These are phyloP conservation scores for Serpula lacrymans DNA, from an alignment of 768 basidiomycete genomes.

Conservation along the genomic window DNA sequence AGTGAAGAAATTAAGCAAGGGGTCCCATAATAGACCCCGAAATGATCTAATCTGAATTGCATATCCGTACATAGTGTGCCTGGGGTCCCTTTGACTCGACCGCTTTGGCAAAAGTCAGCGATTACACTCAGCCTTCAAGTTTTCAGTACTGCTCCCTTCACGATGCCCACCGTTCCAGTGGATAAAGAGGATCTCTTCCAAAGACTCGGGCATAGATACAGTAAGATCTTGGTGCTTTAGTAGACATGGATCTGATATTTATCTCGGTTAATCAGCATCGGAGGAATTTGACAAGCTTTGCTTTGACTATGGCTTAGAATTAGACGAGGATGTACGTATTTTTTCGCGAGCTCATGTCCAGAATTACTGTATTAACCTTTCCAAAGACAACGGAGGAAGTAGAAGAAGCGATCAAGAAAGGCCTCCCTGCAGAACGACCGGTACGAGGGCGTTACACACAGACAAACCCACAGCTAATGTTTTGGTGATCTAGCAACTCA, in stretches of 20 bases:
- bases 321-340: conserved; percentile 90
- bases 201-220: conserved; percentile 77
- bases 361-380: not conserved
- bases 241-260: conserved; percentile 11
- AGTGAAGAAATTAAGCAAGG: conserved; percentile 4
- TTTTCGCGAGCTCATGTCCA: not conserved
- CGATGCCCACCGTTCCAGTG: conserved; percentile 93
- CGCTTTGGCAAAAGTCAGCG: conserved; percentile 8
- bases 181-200: conserved; percentile 95
- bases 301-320: conserved; percentile 96
- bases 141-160: conserved; percentile 1
- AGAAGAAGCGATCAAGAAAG: conserved; percentile 76
- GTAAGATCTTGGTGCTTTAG: conserved; percentile 39
- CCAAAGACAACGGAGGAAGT: conserved; percentile 85
- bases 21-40: conserved; percentile 4
- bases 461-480: conserved; percentile 9
- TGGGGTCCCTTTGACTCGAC: conserved; percentile 8
- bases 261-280: conserved; percentile 53
- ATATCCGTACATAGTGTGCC: conserved; percentile 5
- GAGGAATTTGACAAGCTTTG: conserved; percentile 94
- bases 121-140: not conserved
- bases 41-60: conserved; percentile 3
- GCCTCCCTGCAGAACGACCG: conserved; percentile 80
- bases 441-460: conserved; percentile 37
- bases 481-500: conserved; percentile 68